Percentiles rank a stretch among this genome's conserved stretches.
phyloP scores from a whole-genome alignment of 2,329 filamentous ascomycete genomes.

The Fusarium sp. region DNA sequence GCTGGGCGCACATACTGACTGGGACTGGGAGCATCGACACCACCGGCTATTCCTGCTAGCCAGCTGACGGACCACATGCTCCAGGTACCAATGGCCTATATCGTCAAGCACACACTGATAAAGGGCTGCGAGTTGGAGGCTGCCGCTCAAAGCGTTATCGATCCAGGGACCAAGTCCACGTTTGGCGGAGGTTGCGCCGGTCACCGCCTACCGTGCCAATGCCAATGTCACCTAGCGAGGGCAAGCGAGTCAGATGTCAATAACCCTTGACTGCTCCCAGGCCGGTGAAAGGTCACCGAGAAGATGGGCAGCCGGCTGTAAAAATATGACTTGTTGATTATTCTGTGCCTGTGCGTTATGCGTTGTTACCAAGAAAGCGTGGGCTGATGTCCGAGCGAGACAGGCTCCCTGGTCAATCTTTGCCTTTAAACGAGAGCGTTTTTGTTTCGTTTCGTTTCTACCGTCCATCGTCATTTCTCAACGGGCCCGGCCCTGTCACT shows the following conservation, averaged over 20 bases:
- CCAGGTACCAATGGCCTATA: background rate
- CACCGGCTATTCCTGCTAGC: background rate
- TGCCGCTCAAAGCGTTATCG: background rate
- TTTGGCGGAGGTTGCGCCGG: background rate
- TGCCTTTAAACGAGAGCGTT: conserved; percentile 25
- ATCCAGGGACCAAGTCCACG: background rate
- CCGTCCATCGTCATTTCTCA: conserved; percentile 10
- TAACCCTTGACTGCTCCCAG: background rate
- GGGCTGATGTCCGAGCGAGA: conserved; percentile 31
- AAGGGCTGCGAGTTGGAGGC: background rate
- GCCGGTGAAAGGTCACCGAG: conserved; percentile 1
- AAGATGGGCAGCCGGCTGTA: background rate
- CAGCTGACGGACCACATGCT: background rate
- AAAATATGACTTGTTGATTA: conserved; percentile 11
- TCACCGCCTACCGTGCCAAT: background rate
- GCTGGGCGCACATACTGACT: background rate
- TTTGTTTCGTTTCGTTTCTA: conserved; percentile 36
- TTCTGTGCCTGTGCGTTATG: conserved; percentile 23
- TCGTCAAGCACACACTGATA: background rate
- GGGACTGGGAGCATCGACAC: background rate
- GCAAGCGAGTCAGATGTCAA: conserved; percentile 27
- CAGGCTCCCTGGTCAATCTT: conserved; percentile 19
- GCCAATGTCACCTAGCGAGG: background rate
- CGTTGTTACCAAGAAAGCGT: conserved; percentile 25
- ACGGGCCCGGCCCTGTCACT: conserved; percentile 10